Percentiles rank a stretch among this genome's conserved stretches.
Evolutionary conservation across 495 filamentous ascomycete genomes (phyloP).

Genomic region (Annulohypoxylon stygium): DNA sequence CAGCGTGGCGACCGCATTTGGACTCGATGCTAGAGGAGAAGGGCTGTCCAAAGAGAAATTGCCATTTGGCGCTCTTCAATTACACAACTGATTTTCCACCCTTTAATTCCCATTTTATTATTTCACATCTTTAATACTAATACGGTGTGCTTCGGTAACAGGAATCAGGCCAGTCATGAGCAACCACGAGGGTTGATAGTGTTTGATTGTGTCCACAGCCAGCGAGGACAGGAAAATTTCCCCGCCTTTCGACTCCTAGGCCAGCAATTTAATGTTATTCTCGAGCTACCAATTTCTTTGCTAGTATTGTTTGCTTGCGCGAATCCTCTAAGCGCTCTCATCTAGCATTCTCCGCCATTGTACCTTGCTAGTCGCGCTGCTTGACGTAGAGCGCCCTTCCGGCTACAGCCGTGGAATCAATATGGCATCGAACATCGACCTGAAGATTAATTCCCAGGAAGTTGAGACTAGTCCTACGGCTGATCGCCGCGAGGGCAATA

Average conservation of each 20-base stretch:
- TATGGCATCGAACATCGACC: conserved; percentile 39
- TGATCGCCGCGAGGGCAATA: conserved; percentile 40
- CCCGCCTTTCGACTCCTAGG: conserved; percentile 27
- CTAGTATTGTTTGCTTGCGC: background rate
- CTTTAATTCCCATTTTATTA: conserved; percentile 20
- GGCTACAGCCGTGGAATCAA: conserved; percentile 22
- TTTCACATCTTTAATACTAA: conserved; percentile 22
- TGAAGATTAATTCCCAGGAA: conserved; percentile 42
- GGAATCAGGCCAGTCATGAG: conserved; percentile 36
- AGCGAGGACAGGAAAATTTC: conserved; percentile 29
- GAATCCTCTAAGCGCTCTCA: background rate
- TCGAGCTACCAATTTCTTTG: conserved; percentile 4
- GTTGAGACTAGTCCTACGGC: conserved; percentile 35
- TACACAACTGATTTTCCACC: conserved; percentile 39
- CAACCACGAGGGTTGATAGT: conserved; percentile 36
- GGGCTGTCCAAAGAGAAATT: conserved; percentile 36
- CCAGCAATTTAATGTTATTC: conserved; percentile 17
- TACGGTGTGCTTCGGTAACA: conserved; percentile 39
- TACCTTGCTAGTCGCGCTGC: background rate
- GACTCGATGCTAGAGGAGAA: conserved; percentile 26
- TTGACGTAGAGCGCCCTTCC: conserved; percentile 34
- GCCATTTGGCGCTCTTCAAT: conserved; percentile 42
- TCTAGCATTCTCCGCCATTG: background rate
- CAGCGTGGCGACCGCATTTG: conserved; percentile 40
- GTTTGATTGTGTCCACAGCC: conserved; percentile 38